Percentiles rank a stretch among this genome's conserved stretches.
Conservation (phyloP, 2,329 filamentous ascomycete genomes). For the Dissoconium aciculare region DNA sequence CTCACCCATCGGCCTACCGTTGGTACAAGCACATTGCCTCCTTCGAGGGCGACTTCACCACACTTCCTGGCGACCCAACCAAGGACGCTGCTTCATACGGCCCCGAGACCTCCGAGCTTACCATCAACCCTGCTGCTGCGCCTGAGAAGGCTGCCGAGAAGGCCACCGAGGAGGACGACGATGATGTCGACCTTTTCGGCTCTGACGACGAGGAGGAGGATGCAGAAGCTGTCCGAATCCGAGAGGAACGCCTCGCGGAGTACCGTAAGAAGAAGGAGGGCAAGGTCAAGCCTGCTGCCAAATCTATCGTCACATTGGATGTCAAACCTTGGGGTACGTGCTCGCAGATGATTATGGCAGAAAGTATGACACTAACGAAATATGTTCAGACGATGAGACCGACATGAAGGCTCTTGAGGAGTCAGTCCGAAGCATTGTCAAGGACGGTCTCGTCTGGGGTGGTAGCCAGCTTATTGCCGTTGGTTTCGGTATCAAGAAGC, state of each 20-base stretch:
- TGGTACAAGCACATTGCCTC: conserved; percentile 99
- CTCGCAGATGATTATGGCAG: conserved; percentile 2
- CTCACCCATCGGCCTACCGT: conserved; percentile 86
- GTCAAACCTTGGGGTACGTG: conserved; percentile 96
- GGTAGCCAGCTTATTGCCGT: conserved; percentile 75
- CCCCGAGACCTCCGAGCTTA: conserved; percentile 62
- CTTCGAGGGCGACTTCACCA: conserved; percentile 83
- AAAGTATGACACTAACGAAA: not conserved
- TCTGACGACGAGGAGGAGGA: conserved; percentile 90
- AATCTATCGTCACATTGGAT: conserved; percentile 90
- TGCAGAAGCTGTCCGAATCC: conserved; percentile 65
- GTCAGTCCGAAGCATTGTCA: conserved; percentile 66
- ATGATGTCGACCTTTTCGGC: conserved; percentile 87
- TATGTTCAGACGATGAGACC: conserved; percentile 65
- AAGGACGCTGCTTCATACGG: conserved; percentile 84
- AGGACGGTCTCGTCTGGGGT: conserved; percentile 95
- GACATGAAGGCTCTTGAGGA: conserved; percentile 71
- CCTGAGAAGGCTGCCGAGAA: no score
- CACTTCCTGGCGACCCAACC: conserved; percentile 77
- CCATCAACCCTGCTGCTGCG: conserved; percentile 75
- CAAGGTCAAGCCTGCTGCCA: conserved; percentile 83
- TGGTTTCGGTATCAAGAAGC: conserved; percentile 97
- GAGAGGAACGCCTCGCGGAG: conserved; percentile 79
- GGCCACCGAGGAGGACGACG: conserved; percentile 49
- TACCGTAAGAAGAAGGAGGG: conserved; percentile 95